Base-by-base conservation (phyloP, 768 basidiomycete genomes). In the Trametes cubensis region DNA sequence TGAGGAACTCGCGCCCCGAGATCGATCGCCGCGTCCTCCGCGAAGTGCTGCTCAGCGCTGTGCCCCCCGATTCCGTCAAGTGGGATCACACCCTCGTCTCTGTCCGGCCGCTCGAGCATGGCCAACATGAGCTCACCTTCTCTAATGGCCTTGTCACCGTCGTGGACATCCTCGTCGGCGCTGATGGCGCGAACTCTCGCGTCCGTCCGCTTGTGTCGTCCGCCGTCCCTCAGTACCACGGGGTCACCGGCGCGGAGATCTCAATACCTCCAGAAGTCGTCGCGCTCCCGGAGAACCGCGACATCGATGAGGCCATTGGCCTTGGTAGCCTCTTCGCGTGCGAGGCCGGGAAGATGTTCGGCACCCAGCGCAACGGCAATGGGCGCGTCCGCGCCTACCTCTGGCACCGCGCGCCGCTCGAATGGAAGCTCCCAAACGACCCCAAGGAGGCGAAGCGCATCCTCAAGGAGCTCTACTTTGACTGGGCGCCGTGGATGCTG, bases 11-110 rank as follows among this genome's bases (percentile, higher is more conserved):
- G 2, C 54, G 55, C 20, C 61, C 61, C 23, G 61, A 62, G 44
- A 62, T 62, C 49, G 55, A 62, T 20, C 61, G 61, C 18, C 39
- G 47, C 26, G 55, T 62, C 41, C 61, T 62, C 14, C 61, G 61
- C 49, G 18, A 55, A 21, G 17, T 62, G 18, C n/a, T 62, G 14
- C 54, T 56, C 55, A 55, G 52, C 48, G 48, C 61, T 38, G 64
- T 68, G 48, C 20, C 74, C 49, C 55, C 74, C 23, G 61, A 78
- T 20, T 74, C 75, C 17, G 74, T 77, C 42, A 76, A 77, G 51
- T 79, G 80, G n/a, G 71, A 76, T 3, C 80, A 78, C 74, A 76
- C 75, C 17, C 71, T 70, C 58, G 69, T 75, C 7, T 21, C 63
- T 67, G 11, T 63, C 75, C 48, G 60, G 76, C 28, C 70, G 68